phyloP scores from a whole-genome alignment of 75 land plant genomes.

The Pseudotsuga menziesii region DNA sequence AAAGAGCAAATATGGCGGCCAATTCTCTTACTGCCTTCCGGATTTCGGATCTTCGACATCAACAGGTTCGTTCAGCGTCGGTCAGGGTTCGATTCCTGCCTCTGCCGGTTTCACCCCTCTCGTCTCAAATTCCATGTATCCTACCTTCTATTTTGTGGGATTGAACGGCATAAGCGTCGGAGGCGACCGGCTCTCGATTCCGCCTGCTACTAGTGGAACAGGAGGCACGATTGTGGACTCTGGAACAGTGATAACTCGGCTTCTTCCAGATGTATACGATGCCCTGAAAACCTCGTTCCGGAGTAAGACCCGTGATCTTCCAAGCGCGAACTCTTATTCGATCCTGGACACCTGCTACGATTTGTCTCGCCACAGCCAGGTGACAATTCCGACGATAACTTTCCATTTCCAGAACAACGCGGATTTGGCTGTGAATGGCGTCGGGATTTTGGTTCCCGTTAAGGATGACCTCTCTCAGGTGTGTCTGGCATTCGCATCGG shows the following conservation, averaged over 20 bases:
- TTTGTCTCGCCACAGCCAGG: constrained; percentile 3
- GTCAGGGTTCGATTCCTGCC: constrained; percentile 11
- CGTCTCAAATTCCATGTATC: neutral
- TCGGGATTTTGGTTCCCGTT: constrained; percentile 18
- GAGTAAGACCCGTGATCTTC: constrained; percentile 25
- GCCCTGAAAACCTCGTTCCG: constrained; percentile 21
- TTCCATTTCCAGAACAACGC: constrained; percentile 22
- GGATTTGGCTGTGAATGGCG: constrained; percentile 11
- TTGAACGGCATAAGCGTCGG: constrained; percentile 40
- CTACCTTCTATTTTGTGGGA: constrained; percentile 26
- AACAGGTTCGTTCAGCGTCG: constrained; percentile 37
- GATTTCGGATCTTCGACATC: constrained; percentile 12
- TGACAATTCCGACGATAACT: constrained; percentile 19
- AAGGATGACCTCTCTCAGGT: constrained; percentile 7
- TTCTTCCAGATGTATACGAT: constrained; percentile 22
- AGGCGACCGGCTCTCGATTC: constrained; percentile 19
- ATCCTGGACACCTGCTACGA: constrained; percentile 77
- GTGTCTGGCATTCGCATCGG: constrained; percentile 69
- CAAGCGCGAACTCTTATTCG: constrained; percentile 23
- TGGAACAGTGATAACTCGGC: constrained; percentile 40
- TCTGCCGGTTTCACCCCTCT: constrained; percentile 42
- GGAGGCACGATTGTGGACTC: constrained; percentile 45
- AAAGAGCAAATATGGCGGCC: constrained; percentile 17
- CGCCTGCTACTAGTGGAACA: neutral
- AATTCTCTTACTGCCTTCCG: constrained; percentile 74